phyloP scores from a whole-genome alignment of 2,329 filamentous ascomycete genomes.

The Calonectria hawksworthii region DNA sequence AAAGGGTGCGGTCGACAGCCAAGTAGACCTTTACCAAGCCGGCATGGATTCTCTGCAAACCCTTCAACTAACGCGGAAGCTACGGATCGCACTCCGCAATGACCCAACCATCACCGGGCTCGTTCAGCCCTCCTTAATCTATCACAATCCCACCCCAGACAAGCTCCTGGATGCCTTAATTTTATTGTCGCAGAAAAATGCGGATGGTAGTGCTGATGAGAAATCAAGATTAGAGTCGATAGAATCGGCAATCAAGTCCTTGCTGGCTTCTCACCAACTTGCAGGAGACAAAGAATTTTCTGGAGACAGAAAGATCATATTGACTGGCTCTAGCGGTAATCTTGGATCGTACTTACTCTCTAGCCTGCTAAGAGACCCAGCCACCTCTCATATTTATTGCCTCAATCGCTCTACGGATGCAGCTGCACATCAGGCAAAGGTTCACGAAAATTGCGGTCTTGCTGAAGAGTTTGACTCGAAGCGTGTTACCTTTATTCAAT shows the following conservation, averaged over 20 bases:
- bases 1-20: neutral
- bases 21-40: neutral
- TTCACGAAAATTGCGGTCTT: neutral
- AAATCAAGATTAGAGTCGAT: neutral
- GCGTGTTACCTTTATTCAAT: neutral
- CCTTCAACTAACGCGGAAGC: neutral
- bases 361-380: neutral
- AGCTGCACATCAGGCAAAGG: neutral
- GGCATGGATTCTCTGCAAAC: constrained; percentile 7
- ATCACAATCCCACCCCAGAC: neutral
- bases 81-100: neutral
- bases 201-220: too few species aligned
- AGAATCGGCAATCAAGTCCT: neutral
- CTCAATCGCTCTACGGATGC: neutral
- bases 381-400: neutral
- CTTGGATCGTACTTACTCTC: neutral
- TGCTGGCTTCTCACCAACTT: neutral
- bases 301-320: neutral
- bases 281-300: neutral
- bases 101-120: neutral
- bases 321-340: neutral
- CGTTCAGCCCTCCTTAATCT: neutral
- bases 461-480: neutral
- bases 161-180: neutral
- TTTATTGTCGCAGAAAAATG: neutral